Base-by-base conservation (phyloP, 1,139 yeast species). In the Taiozyma onychis region DNA sequence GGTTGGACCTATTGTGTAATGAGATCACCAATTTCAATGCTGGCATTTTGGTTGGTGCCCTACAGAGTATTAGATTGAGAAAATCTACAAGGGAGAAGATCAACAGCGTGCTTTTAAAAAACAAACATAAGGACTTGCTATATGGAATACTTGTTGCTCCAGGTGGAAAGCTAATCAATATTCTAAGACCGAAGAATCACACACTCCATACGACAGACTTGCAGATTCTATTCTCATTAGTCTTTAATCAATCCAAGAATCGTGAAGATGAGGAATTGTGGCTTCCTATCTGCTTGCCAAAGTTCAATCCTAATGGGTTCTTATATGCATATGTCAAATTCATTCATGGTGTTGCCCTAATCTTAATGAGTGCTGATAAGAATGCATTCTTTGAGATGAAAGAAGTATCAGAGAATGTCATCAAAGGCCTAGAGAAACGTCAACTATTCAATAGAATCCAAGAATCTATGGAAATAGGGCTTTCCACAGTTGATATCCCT, bases 241-340 rank as follows among this genome's bases (percentile, higher is more conserved):
- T 85, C 2, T 80, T 76, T 63, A 78, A 80, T 57, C 72, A 69
- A 48, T 63, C 67, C 16, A 60, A 65, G 30, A 63, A 60, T 21
- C 55, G 60, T 22, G 63, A 63, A 10, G 66, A 71, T 47, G 93
- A 87, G 57, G 97, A 91, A 60, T 79, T 89, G 54, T 93, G 98
- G 98, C 79, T 89, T 14, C 99, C 99, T 0, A 74, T 93, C 2
- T 93, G 99, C 65, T 75, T 93, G 66, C 97, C 99, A 0, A 81
- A 87, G 57, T 93, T 93, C 71, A 93, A 93, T 64, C 72, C 88
- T 4, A 82, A 83, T 55, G 99, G 99, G 14, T 95, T 90, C 60
- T 70, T 93, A 9, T 88, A 93, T 63, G 82, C 89, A 3, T 88
- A 86, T 62, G 85, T 90, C 45, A 82, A 81, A 54, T 81, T 80